Conservation (phyloP, 345 rosid species). For the Dipteronia sinensis region DNA sequence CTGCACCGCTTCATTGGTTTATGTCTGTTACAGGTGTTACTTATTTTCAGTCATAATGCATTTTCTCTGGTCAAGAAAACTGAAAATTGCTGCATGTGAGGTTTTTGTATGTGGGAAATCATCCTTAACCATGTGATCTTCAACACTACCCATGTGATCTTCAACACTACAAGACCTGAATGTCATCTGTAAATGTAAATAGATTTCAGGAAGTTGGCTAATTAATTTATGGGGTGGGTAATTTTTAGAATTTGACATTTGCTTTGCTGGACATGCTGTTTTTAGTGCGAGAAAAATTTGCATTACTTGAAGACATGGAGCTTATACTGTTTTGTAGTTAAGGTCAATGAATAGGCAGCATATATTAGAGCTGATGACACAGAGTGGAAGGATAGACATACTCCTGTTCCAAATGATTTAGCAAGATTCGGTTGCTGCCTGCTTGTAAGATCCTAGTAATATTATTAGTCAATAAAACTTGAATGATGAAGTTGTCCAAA, state of each 20-base stretch:
- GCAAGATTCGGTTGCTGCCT: not conserved
- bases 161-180: not conserved
- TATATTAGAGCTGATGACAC: not conserved
- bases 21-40: not conserved
- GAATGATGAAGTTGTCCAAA: not conserved
- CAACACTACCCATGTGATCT: not conserved
- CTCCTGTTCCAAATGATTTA: not conserved
- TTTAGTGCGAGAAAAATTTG: not conserved
- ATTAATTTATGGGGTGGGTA: not conserved
- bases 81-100: not conserved
- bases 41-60: not conserved
- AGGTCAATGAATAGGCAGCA: not conserved
- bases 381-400: not conserved
- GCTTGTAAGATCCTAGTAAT: not conserved
- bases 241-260: not conserved
- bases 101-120: not conserved
- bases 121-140: not conserved
- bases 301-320: not conserved
- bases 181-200: not conserved
- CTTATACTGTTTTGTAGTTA: not conserved
- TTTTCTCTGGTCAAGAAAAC: not conserved
- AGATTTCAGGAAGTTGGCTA: not conserved
- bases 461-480: not conserved
- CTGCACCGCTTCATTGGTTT: not conserved
- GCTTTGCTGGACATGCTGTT: not conserved